Evolutionary conservation across 228 moss, liverwort and hornwort genomes (phyloP).

Genomic region (Sphagnum fallax): DNA sequence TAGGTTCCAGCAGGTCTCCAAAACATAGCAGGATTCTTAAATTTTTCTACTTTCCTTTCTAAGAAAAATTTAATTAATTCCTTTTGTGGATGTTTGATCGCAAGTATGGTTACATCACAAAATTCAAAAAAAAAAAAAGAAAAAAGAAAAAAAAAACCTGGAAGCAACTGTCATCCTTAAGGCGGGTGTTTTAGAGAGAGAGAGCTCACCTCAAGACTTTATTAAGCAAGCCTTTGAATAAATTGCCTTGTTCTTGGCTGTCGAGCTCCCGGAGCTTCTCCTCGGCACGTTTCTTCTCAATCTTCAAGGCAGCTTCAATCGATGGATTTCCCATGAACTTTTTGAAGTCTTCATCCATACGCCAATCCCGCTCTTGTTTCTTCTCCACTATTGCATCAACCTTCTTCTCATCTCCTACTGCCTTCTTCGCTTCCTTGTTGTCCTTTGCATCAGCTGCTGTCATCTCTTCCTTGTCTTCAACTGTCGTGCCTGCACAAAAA

Average conservation of each 20-base stretch:
- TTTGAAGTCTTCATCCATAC: conserved; percentile 75
- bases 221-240: conserved; percentile 57
- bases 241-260: conserved; percentile 62
- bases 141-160: too few species aligned
- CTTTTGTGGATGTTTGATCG: too few species aligned
- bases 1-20: too few species aligned
- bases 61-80: too few species aligned
- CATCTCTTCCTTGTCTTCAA: conserved; percentile 27
- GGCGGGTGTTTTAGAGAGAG: too few species aligned
- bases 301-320: conserved; percentile 85
- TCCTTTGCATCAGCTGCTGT: conserved; percentile 27
- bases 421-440: conserved; percentile 17
- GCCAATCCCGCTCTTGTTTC: conserved; percentile 82
- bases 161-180: too few species aligned
- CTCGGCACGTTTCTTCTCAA: conserved; percentile 84
- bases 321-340: conserved; percentile 88
- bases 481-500: conserved; percentile 23
- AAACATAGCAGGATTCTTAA: too few species aligned
- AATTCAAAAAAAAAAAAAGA: too few species aligned
- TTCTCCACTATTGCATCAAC: conserved; percentile 38
- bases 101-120: too few species aligned
- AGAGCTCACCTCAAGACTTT: conserved; percentile 40
- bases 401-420: conserved; percentile 24
- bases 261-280: conserved; percentile 64
- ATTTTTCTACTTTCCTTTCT: too few species aligned